Conservation (phyloP, 2,329 filamentous ascomycete species). For the Anthostomella pinea region DNA sequence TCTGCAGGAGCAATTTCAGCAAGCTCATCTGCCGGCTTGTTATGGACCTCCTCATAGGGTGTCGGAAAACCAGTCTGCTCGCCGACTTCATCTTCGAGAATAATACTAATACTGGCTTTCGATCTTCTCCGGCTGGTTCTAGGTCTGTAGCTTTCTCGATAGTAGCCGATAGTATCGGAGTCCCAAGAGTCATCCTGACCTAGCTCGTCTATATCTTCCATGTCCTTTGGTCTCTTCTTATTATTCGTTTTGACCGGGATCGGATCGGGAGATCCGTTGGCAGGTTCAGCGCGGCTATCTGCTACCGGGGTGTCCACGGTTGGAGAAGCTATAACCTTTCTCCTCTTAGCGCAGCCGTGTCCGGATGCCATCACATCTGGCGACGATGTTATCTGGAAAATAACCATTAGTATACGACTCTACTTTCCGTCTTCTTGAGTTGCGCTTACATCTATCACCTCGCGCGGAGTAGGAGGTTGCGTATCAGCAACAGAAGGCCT, state of each 20-base stretch:
- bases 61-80: too few relatives aligned
- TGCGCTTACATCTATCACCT: conserved; percentile 24
- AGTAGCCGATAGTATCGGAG: conserved; percentile 8
- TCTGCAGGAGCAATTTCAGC: neutral
- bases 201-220: conserved; percentile 29
- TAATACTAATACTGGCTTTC: conserved; percentile 5
- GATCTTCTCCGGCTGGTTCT: conserved; percentile 18
- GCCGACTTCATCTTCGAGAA: conserved; percentile 9
- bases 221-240: conserved; percentile 14
- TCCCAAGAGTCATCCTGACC: conserved; percentile 18
- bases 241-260: conserved; percentile 14
- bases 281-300: conserved; percentile 3
- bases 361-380: conserved; percentile 24
- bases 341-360: conserved; percentile 6
- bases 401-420: conserved; percentile 8
- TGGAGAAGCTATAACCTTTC: neutral
- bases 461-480: conserved; percentile 11
- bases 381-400: conserved; percentile 27
- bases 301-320: conserved; percentile 7
- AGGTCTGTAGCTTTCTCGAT: conserved; percentile 19
- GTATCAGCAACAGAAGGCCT: conserved; percentile 6
- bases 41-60: conserved; percentile 6
- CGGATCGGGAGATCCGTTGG: conserved; percentile 2
- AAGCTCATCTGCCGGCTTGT: neutral
- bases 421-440: neutral